Conservation (phyloP, 129 eudicot species). For the Flaveria ramosissima region DNA sequence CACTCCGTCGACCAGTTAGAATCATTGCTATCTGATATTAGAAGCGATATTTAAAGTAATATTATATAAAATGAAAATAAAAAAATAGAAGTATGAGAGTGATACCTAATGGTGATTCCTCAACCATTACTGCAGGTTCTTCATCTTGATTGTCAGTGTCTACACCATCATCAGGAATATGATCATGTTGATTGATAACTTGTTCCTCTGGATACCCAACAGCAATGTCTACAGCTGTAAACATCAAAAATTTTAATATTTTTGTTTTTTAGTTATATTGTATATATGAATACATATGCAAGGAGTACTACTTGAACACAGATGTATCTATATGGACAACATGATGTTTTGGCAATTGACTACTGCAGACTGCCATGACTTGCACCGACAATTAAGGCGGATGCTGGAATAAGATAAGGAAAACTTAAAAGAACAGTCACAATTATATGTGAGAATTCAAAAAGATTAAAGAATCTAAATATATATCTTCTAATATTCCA, state of each 20-base stretch:
- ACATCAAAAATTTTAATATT: neutral
- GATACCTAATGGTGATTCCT: conserved; percentile 46
- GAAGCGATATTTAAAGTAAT: neutral
- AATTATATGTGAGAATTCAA: neutral
- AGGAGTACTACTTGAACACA: no score
- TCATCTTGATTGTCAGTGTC: conserved; percentile 59
- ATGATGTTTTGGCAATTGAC: no score
- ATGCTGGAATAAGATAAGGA: no score
- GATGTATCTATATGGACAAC: no score
- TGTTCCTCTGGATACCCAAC: conserved; percentile 52
- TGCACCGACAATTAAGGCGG: no score
- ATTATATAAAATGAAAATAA: neutral
- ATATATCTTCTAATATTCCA: conserved; percentile 5
- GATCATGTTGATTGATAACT: conserved; percentile 39
- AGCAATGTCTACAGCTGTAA: conserved; percentile 37
- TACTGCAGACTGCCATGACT: no score
- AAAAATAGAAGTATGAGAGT: conserved; percentile 3
- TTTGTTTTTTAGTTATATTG: neutral
- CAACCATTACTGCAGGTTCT: conserved; percentile 64
- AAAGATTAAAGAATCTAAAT: neutral
- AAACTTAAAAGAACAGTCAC: no score
- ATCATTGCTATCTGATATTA: conserved; percentile 36
- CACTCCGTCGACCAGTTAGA: conserved; percentile 49
- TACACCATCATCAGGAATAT: conserved; percentile 49
- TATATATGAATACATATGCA: neutral